These are phyloP conservation scores for Cytospora leucostoma DNA, from an alignment of 2,329 filamentous ascomycete genomes.

Conservation along the genomic window DNA sequence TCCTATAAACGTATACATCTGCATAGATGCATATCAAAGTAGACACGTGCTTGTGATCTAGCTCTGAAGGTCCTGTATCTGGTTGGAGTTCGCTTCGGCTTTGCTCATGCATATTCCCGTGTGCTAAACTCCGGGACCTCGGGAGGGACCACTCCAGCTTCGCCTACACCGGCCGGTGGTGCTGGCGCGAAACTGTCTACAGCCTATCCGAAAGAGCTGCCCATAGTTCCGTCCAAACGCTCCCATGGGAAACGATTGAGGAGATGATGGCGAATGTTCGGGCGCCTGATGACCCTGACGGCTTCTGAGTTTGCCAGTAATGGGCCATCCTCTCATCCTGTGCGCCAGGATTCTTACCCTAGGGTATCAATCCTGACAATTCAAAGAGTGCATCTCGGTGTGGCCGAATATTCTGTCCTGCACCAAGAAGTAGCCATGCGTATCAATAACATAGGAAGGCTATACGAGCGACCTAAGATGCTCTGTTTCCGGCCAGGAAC, in stretches of 20 bases:
- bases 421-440: slow-evolving; percentile 30
- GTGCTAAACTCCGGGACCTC: too few species aligned
- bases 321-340: too few species aligned
- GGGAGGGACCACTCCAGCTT: too few species aligned
- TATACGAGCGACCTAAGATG: slow-evolving; percentile 8
- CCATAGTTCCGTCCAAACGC: slow-evolving; percentile 26
- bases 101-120: too few species aligned
- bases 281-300: slow-evolving; percentile 29
- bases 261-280: slow-evolving; percentile 30
- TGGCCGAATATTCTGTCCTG: slow-evolving; percentile 33
- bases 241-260: slow-evolving; percentile 31
- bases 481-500: not conserved
- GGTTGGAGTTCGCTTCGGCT: too few species aligned
- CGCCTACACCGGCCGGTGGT: too few species aligned
- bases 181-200: too few species aligned
- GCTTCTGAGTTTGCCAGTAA: slow-evolving; percentile 18
- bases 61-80: too few species aligned
- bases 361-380: too few species aligned
- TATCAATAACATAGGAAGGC: slow-evolving; percentile 11
- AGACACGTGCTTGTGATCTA: too few species aligned
- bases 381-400: slow-evolving; percentile 29
- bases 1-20: too few species aligned
- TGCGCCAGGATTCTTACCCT: not conserved
- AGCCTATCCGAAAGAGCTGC: slow-evolving; percentile 16
- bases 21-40: too few species aligned